Evolutionary conservation across 495 filamentous ascomycete species (phyloP).

Genomic region (Annulohypoxylon nitens): DNA sequence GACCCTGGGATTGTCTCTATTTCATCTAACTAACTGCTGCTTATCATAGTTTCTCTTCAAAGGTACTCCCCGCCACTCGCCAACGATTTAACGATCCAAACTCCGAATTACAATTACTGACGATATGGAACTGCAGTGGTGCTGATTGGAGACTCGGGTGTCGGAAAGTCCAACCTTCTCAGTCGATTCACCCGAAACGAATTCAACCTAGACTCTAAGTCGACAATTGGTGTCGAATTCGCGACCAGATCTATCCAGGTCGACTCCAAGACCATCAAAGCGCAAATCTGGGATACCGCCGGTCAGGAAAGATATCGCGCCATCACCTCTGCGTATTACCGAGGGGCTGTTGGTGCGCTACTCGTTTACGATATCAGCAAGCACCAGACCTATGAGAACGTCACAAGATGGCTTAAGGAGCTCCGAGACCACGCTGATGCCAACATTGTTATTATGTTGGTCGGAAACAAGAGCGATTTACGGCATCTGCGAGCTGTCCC

Average conservation of each 20-base stretch:
- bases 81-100: conserved; percentile 30
- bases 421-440: conserved; percentile 97
- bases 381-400: conserved; percentile 98
- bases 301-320: conserved; percentile 99
- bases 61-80: conserved; percentile 67
- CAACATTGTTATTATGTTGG: conserved; percentile 99
- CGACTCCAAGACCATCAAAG: conserved; percentile 99
- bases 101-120: conserved; percentile 52
- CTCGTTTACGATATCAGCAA: conserved; percentile 99
- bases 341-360: conserved; percentile 95
- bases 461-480: conserved; percentile 99
- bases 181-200: conserved; percentile 99
- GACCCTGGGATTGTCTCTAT: conserved; percentile 30
- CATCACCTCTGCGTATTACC: conserved; percentile 99
- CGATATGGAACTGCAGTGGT: conserved; percentile 74
- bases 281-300: conserved; percentile 99
- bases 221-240: conserved; percentile 99
- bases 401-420: conserved; percentile 99
- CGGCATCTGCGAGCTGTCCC: conserved; percentile 96
- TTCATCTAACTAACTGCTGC: conserved; percentile 51
- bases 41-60: conserved; percentile 95
- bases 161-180: conserved; percentile 99
- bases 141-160: conserved; percentile 97
- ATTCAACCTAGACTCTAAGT: conserved; percentile 99
- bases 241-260: conserved; percentile 99